A percentile compares a stretch with the other conserved stretches of the same genome.
Conservation (phyloP, 2,329 filamentous ascomycete genomes). For the Fusarium oligoseptatum region DNA sequence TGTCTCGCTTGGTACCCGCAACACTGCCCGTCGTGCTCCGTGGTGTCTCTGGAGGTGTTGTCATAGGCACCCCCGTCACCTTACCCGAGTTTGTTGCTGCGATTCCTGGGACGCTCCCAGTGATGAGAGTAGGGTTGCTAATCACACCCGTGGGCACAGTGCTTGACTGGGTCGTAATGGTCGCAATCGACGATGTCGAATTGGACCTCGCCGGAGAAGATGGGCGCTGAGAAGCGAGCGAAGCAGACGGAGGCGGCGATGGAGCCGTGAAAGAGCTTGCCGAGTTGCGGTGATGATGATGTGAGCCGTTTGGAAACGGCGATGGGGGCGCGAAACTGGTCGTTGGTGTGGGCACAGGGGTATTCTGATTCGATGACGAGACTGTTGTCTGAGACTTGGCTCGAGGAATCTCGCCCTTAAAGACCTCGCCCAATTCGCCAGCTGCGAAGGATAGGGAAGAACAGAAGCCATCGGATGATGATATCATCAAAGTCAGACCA, state of each 20-base stretch:
- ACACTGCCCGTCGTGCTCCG: conserved; percentile 53
- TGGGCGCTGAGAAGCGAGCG: conserved; percentile 74
- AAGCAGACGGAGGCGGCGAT: conserved; percentile 67
- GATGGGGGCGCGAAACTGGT: conserved; percentile 72
- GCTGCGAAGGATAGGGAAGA: conserved; percentile 87
- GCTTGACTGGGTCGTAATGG: conserved; percentile 76
- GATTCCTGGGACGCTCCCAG: conserved; percentile 82
- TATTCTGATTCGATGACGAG: conserved; percentile 71
- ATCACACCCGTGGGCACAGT: conserved; percentile 66
- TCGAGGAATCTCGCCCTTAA: conserved; percentile 75
- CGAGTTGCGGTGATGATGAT: conserved; percentile 70
- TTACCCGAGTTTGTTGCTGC: conserved; percentile 79
- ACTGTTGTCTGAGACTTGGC: conserved; percentile 60
- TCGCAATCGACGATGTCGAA: conserved; percentile 84
- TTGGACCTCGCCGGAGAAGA: conserved; percentile 88
- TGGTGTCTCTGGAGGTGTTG: conserved; percentile 92
- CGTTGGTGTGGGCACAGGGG: conserved; percentile 79
- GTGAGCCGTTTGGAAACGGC: conserved; percentile 63
- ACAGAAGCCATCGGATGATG: conserved; percentile 98
- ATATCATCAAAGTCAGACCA: conserved; percentile 79
- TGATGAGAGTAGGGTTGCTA: conserved; percentile 83
- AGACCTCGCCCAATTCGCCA: conserved; percentile 87
- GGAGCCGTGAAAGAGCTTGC: conserved; percentile 69
- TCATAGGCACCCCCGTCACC: conserved; percentile 76
- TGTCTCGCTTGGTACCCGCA: conserved; percentile 68